Base-by-base conservation (phyloP, 805 yeast genomes). In the Metschnikowia chrysomelidarum region DNA sequence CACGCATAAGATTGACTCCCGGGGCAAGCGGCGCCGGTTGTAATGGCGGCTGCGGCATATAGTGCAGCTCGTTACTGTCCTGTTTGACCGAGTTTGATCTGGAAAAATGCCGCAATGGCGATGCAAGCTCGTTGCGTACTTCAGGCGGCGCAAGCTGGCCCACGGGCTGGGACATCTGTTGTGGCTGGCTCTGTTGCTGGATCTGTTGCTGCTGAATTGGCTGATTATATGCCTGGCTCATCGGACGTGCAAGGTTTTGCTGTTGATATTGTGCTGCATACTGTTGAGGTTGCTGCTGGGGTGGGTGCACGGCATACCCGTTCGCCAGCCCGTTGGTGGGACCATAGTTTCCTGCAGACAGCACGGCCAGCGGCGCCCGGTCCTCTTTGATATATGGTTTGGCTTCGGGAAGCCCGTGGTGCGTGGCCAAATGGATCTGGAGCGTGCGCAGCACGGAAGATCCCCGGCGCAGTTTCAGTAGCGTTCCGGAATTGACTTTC, bases 381-480 rank as follows among this genome's bases (percentile, higher is more conserved):
- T 54, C 60, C 28, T 49, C 49, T 26, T 46, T 37, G 39, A 48
- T 49, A 37, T 57, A 53, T 21, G 50, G 55, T 37, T 60, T 62
- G 13, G 73, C 57, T 33, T 72, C 78, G 0, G 82, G 82, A 26
- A 76, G 59, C 3, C 66, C 63, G 36, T 69, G 71, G 52, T 76
- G 78, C 20, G 75, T 74, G 17, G 78, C 78, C 54, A 84, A 69
- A 59, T 85, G 91, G 49, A 83, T 62, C 54, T 84, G 91, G 41
- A 85, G 63, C 52, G 84, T 91, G 55, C 93, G 73, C 18, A 89
- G 79, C 9, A 85, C 93, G 21, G 86, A 78, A 8, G 86, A 78
- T 7, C 95, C 95, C 49, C 95, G 67, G 63, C 87, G 78, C 13
- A 80, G 73, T 51, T 84, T 85, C 49, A 80, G 76, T 31, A 84